Conservation (phyloP, 441 rosid species). For the Erodium moschatum region DNA sequence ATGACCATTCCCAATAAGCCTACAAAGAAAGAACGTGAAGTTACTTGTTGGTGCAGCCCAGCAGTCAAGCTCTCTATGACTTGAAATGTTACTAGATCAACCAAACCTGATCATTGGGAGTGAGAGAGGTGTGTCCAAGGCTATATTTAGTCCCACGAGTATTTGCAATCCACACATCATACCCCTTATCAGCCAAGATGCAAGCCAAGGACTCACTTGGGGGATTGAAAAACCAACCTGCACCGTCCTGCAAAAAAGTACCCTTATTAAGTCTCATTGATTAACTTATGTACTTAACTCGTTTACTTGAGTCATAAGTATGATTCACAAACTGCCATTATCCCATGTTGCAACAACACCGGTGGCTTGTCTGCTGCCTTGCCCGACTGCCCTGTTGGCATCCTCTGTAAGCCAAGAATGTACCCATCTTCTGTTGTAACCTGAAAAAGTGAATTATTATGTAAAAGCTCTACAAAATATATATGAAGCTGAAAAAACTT, state of each 20-base stretch:
- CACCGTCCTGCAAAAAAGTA: slow-evolving; percentile 23
- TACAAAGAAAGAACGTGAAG: slow-evolving; percentile 4
- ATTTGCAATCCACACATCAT: slow-evolving; percentile 38
- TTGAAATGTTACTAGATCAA: neutral
- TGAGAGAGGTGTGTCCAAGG: slow-evolving; percentile 29
- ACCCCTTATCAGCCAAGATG: slow-evolving; percentile 32
- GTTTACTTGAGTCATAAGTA: no score
- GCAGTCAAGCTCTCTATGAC: no score
- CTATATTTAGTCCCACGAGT: slow-evolving; percentile 34
- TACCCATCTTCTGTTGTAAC: slow-evolving; percentile 33
- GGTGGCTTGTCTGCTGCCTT: slow-evolving; percentile 27
- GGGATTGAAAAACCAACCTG: slow-evolving; percentile 25
- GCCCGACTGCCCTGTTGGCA: slow-evolving; percentile 25
- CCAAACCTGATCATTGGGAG: slow-evolving; percentile 24
- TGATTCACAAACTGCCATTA: slow-evolving; percentile 20
- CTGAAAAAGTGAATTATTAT: slow-evolving; percentile 13
- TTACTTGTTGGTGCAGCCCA: no score
- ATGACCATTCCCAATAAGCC: slow-evolving; percentile 49
- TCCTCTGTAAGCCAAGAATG: slow-evolving; percentile 32
- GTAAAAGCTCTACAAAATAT: neutral
- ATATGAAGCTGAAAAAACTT: neutral
- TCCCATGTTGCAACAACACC: slow-evolving; percentile 31
- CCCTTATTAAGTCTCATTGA: neutral
- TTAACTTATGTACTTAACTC: neutral
- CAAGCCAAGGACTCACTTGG: slow-evolving; percentile 24